A percentile compares a stretch with the other conserved stretches of the same genome.
phyloP scores from a whole-genome alignment of 2,329 filamentous ascomycete species.

The Fusarium sp. region DNA sequence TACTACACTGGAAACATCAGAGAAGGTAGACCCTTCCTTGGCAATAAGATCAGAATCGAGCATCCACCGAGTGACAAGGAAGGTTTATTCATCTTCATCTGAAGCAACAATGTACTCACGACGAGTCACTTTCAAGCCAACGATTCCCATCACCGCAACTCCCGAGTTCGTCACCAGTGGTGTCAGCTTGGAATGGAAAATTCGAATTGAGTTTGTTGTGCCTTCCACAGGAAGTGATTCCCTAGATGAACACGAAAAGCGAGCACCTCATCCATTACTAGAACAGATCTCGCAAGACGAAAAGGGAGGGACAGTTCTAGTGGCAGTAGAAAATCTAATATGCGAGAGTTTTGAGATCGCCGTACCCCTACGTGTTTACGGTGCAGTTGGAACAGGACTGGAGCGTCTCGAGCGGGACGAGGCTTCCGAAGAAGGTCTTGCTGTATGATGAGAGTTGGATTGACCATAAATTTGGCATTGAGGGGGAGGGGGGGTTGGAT shows the following conservation, averaged over 20 bases:
- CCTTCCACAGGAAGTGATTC: constrained; percentile 62
- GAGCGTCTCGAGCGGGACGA: constrained; percentile 69
- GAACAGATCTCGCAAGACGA: constrained; percentile 86
- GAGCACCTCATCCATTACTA: constrained; percentile 65
- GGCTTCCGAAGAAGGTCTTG: constrained; percentile 61
- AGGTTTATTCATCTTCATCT: constrained; percentile 80
- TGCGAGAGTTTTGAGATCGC: constrained; percentile 93
- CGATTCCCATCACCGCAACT: constrained; percentile 85
- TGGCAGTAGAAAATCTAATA: constrained; percentile 80
- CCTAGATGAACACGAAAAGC: constrained; percentile 36
- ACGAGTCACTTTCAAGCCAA: constrained; percentile 82
- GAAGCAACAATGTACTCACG: constrained; percentile 87
- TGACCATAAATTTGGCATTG: constrained; percentile 8
- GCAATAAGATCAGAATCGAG: constrained; percentile 88
- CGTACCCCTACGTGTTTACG: constrained; percentile 86
- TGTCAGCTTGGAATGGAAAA: constrained; percentile 87
- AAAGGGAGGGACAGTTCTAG: constrained; percentile 77
- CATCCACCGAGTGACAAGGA: constrained; percentile 87
- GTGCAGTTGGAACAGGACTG: constrained; percentile 68
- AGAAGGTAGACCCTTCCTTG: constrained; percentile 83
- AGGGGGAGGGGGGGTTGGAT: constrained; percentile 21
- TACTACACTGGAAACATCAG: constrained; percentile 85
- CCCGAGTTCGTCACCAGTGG: constrained; percentile 94
- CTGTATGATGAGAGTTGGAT: constrained; percentile 50
- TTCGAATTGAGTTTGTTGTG: constrained; percentile 93